phyloP scores from a whole-genome alignment of 768 basidiomycete genomes.

The Tephrocybe sp. region DNA sequence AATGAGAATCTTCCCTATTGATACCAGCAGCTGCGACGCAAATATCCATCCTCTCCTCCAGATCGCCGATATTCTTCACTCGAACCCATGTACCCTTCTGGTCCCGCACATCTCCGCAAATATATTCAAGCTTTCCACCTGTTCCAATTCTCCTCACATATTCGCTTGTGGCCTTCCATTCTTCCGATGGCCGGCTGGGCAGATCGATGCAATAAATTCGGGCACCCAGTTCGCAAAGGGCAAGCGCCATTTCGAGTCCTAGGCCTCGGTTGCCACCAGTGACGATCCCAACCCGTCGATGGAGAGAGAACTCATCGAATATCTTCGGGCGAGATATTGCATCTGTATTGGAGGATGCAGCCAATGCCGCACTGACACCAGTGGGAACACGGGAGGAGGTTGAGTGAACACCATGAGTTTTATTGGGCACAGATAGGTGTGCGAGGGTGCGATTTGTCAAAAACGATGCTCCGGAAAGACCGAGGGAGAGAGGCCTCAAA shows the following conservation, averaged over 20 bases:
- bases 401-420: slow-evolving; percentile 30
- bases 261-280: slow-evolving; percentile 67
- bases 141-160: slow-evolving; percentile 49
- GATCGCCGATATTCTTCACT: slow-evolving; percentile 57
- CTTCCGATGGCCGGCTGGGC: slow-evolving; percentile 49
- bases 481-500: background rate
- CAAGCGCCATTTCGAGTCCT: slow-evolving; percentile 78
- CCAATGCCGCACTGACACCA: slow-evolving; percentile 51
- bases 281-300: slow-evolving; percentile 55
- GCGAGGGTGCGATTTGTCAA: background rate
- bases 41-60: slow-evolving; percentile 68
- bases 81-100: slow-evolving; percentile 57
- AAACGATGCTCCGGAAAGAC: background rate
- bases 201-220: slow-evolving; percentile 70
- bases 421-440: background rate
- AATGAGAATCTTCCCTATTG: slow-evolving; percentile 52
- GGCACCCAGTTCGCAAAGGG: slow-evolving; percentile 69
- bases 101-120: slow-evolving; percentile 63
- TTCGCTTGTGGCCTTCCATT: slow-evolving; percentile 52
- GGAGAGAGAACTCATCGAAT: slow-evolving; percentile 56
- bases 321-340: slow-evolving; percentile 44
- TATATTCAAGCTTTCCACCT: slow-evolving; percentile 51
- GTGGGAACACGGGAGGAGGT: slow-evolving; percentile 56
- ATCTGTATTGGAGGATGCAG: slow-evolving; percentile 31
- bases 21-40: slow-evolving; percentile 80